Percentiles rank a stretch among this genome's conserved stretches.
phyloP scores from a whole-genome alignment of 192 early-diverging fungal species.

The Dissophora ornata region DNA sequence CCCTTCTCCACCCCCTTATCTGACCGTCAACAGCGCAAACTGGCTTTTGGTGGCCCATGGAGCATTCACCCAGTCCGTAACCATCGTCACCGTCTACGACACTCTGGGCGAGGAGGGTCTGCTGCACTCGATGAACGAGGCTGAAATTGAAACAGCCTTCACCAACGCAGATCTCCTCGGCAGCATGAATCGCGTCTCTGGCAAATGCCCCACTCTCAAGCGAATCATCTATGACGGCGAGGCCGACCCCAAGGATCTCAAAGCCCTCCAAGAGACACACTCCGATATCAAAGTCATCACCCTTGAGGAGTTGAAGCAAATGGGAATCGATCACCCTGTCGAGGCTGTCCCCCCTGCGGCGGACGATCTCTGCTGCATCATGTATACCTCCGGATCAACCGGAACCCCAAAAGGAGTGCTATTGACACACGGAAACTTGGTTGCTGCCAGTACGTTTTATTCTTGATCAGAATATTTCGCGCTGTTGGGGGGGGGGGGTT shows the following conservation, averaged over 20 bases:
- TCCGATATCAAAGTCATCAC: conserved; percentile 58
- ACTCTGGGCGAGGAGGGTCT: conserved; percentile 87
- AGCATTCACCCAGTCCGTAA: conserved; percentile 70
- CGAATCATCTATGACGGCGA: conserved; percentile 76
- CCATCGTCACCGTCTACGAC: conserved; percentile 84
- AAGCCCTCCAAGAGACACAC: conserved; percentile 44
- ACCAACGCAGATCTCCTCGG: conserved; percentile 75
- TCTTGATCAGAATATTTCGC: too few relatives aligned
- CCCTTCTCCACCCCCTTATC: background rate
- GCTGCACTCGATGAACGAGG: conserved; percentile 82
- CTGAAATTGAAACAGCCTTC: conserved; percentile 75
- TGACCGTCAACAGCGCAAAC: conserved; percentile 21
- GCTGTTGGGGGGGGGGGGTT: background rate
- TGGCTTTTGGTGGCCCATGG: conserved; percentile 51
- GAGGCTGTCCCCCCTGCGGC: conserved; percentile 67
- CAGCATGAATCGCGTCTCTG: conserved; percentile 65
- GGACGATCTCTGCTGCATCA: conserved; percentile 81
- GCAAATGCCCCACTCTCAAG: conserved; percentile 67
- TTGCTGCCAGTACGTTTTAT: conserved; percentile 74
- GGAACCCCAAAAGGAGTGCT: conserved; percentile 92
- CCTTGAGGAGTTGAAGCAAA: conserved; percentile 68
- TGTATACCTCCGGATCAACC: conserved; percentile 90
- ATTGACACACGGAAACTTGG: conserved; percentile 81
- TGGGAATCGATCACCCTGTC: conserved; percentile 70
- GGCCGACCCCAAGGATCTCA: conserved; percentile 57